phyloP scores from a whole-genome alignment of 768 basidiomycete species.

The Clavulina sp. region DNA sequence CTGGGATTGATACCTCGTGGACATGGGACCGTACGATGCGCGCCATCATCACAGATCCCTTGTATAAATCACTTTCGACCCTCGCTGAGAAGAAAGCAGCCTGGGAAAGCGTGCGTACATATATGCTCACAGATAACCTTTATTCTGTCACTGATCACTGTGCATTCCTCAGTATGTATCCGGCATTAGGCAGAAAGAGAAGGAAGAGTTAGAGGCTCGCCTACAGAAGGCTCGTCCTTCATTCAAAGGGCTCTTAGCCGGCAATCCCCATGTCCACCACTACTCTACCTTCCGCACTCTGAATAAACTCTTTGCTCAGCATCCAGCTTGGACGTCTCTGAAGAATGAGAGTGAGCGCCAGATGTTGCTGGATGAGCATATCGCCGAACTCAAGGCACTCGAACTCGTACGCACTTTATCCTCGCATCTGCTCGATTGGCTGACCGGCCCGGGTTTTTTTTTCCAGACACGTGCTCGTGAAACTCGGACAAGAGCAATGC shows the following conservation, averaged over 20 bases:
- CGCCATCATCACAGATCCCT: constrained; percentile 91
- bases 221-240: constrained; percentile 71
- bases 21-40: constrained; percentile 99
- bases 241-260: constrained; percentile 67
- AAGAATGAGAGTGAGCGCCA: constrained; percentile 71
- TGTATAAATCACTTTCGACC: constrained; percentile 86
- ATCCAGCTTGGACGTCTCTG: constrained; percentile 83
- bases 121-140: not conserved
- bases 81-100: constrained; percentile 87
- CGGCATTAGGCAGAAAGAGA: constrained; percentile 59
- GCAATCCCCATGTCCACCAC: constrained; percentile 76
- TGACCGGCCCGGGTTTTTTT: constrained; percentile 3
- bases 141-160: not conserved
- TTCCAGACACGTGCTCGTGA: constrained; percentile 65
- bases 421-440: not conserved
- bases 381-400: constrained; percentile 64
- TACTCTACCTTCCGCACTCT: constrained; percentile 85
- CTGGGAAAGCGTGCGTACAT: constrained; percentile 66
- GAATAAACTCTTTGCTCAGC: constrained; percentile 67
- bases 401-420: constrained; percentile 54
- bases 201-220: constrained; percentile 69
- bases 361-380: constrained; percentile 84
- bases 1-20: constrained; percentile 81
- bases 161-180: constrained; percentile 68
- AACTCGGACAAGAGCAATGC: constrained; percentile 57